Evolutionary conservation across 768 basidiomycete genomes (phyloP).

Genomic region (Boletus insuetus): DNA sequence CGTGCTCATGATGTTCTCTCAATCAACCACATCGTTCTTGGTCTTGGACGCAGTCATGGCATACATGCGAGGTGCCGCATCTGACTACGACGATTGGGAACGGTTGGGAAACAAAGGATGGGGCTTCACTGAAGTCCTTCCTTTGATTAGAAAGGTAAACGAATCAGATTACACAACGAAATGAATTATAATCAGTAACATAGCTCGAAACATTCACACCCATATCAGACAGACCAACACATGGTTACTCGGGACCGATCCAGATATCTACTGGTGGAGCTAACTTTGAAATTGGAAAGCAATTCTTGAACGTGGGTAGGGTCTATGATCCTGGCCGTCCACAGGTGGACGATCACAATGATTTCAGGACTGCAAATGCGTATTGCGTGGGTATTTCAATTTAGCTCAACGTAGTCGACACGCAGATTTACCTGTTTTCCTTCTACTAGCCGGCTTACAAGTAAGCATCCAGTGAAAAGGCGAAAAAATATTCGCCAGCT

Average conservation of each 20-base stretch:
- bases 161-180: not conserved
- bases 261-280: constrained; percentile 16
- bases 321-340: constrained; percentile 47
- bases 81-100: constrained; percentile 64
- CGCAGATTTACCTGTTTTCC: not conserved
- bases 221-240: constrained; percentile 30
- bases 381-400: constrained; percentile 22
- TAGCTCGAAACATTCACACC: constrained; percentile 41
- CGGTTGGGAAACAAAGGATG: constrained; percentile 55
- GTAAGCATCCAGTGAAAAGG: constrained; percentile 3
- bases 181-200: constrained; percentile 38
- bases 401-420: too few relatives aligned
- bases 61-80: constrained; percentile 58
- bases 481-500: not conserved
- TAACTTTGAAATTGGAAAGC: constrained; percentile 25
- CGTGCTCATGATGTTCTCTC: too few relatives aligned
- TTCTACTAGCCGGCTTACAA: constrained; percentile 13
- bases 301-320: constrained; percentile 46
- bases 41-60: constrained; percentile 36
- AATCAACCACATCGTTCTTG: too few relatives aligned
- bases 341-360: constrained; percentile 46
- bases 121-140: constrained; percentile 56
- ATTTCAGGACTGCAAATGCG: constrained; percentile 31
- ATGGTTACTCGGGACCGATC: constrained; percentile 36
- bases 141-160: constrained; percentile 54